Evolutionary conservation across 2,329 filamentous ascomycete genomes (phyloP).

Genomic region (Periconia digitata): DNA sequence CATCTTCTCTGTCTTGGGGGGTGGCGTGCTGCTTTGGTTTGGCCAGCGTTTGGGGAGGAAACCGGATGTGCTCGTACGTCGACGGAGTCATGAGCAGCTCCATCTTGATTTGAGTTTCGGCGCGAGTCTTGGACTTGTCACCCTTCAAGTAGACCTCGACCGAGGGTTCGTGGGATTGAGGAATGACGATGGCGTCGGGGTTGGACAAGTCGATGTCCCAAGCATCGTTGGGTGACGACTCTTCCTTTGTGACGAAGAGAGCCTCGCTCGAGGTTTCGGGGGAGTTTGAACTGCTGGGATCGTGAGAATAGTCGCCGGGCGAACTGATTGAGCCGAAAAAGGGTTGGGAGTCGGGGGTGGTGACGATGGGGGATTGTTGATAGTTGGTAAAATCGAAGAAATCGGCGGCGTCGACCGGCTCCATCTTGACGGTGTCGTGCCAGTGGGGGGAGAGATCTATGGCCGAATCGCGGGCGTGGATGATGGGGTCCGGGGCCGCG

Average conservation of each 20-base stretch:
- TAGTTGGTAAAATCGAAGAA: constrained; percentile 23
- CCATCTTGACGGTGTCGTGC: constrained; percentile 7
- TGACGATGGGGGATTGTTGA: constrained; percentile 19
- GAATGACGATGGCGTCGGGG: constrained; percentile 31
- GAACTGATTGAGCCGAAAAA: constrained; percentile 38
- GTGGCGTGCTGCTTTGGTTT: constrained; percentile 90
- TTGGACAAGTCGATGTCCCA: constrained; percentile 13
- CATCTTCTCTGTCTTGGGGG: constrained; percentile 68
- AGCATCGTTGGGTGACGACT: constrained; percentile 8
- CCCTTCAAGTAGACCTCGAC: constrained; percentile 21
- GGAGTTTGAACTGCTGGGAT: constrained; percentile 34
- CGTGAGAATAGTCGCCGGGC: constrained; percentile 29
- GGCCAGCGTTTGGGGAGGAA: constrained; percentile 88
- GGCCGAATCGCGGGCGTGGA: constrained; percentile 11
- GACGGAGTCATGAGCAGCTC: constrained; percentile 78
- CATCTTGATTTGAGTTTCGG: constrained; percentile 95
- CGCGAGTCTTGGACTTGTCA: constrained; percentile 71
- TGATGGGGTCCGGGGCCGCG: neutral
- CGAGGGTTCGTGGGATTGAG: constrained; percentile 20
- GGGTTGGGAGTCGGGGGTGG: constrained; percentile 18
- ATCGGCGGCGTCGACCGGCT: constrained; percentile 8
- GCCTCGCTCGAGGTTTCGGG: constrained; percentile 27
- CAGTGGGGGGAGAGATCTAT: constrained; percentile 12
- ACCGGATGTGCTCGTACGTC: constrained; percentile 74
- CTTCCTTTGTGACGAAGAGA: constrained; percentile 10